phyloP scores from a whole-genome alignment of 2,329 filamentous ascomycete genomes.

The Sporothrix pallida region DNA sequence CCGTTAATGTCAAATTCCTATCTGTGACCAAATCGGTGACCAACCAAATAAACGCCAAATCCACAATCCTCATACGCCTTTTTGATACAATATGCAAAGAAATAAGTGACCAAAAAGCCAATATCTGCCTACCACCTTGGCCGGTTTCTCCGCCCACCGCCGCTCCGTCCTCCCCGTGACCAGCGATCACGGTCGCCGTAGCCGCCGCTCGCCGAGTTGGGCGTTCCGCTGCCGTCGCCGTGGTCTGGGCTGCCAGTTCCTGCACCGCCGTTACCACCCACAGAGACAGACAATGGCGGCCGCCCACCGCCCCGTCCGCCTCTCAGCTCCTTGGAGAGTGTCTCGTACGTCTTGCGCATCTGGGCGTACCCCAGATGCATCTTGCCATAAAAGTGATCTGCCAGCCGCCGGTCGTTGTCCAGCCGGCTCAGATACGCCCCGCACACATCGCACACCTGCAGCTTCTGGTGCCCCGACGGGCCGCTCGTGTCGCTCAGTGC shows the following conservation, averaged over 20 bases:
- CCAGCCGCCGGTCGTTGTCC: constrained; percentile 91
- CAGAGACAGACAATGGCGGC: constrained; percentile 51
- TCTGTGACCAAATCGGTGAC: background rate
- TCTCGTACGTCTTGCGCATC: constrained; percentile 92
- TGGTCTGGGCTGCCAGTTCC: constrained; percentile 49
- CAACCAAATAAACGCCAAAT: background rate
- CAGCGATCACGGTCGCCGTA: constrained; percentile 49
- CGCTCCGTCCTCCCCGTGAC: constrained; percentile 58
- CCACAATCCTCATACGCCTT: background rate
- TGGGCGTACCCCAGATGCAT: constrained; percentile 98
- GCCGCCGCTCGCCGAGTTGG: constrained; percentile 49
- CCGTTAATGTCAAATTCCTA: background rate
- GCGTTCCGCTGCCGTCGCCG: constrained; percentile 48
- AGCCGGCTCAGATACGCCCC: constrained; percentile 90
- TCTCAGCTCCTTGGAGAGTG: constrained; percentile 85
- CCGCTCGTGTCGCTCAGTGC: constrained; percentile 89
- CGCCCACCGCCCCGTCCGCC: constrained; percentile 49
- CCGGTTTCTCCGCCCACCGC: constrained; percentile 58
- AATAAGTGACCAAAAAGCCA: background rate
- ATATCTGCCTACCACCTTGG: constrained; percentile 52
- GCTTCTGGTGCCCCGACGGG: constrained; percentile 92
- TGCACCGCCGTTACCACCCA: constrained; percentile 48
- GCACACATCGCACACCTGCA: constrained; percentile 98
- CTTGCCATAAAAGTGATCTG: constrained; percentile 98
- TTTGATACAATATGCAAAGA: background rate